phyloP scores from a whole-genome alignment of 2,329 filamentous ascomycete species.

The Apiospora phragmitis region DNA sequence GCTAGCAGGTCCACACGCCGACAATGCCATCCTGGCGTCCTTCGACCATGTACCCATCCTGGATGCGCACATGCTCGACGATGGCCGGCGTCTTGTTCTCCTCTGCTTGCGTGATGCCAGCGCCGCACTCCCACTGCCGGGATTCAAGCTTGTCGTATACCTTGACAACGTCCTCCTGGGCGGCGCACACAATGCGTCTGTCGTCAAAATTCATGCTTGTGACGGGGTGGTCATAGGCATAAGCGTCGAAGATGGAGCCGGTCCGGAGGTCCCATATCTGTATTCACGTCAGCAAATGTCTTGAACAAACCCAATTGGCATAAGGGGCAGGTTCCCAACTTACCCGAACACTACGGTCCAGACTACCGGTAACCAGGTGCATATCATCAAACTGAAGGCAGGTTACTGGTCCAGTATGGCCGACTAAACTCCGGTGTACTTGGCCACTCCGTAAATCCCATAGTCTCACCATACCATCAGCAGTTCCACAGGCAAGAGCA shows the following conservation, averaged over 20 bases:
- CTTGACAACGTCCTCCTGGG: slow-evolving; percentile 91
- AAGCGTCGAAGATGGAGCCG: slow-evolving; percentile 92
- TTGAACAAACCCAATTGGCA: not conserved
- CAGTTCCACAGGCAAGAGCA: slow-evolving; percentile 91
- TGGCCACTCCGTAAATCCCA: slow-evolving; percentile 97
- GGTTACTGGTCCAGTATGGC: slow-evolving; percentile 92
- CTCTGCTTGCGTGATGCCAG: slow-evolving; percentile 71
- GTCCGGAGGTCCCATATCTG: slow-evolving; percentile 99
- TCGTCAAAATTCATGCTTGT: slow-evolving; percentile 98
- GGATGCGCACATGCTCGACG: slow-evolving; percentile 85
- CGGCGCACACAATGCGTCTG: slow-evolving; percentile 84
- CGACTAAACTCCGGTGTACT: slow-evolving; percentile 93
- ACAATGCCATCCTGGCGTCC: slow-evolving; percentile 85
- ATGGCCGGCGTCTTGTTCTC: slow-evolving; percentile 64
- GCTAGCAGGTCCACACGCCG: slow-evolving; percentile 69
- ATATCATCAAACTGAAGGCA: slow-evolving; percentile 95
- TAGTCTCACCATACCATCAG: slow-evolving; percentile 92
- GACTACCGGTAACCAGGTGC: slow-evolving; percentile 88
- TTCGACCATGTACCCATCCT: slow-evolving; percentile 92
- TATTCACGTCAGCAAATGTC: slow-evolving; percentile 4
- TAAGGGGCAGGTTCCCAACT: slow-evolving; percentile 35
- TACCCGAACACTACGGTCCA: slow-evolving; percentile 92
- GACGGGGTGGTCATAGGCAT: slow-evolving; percentile 88
- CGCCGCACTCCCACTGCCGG: slow-evolving; percentile 93
- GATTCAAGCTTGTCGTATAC: slow-evolving; percentile 98